These are phyloP conservation scores for Alternaria postmessia DNA, from an alignment of 2,329 filamentous ascomycete species.

Conservation along the genomic window DNA sequence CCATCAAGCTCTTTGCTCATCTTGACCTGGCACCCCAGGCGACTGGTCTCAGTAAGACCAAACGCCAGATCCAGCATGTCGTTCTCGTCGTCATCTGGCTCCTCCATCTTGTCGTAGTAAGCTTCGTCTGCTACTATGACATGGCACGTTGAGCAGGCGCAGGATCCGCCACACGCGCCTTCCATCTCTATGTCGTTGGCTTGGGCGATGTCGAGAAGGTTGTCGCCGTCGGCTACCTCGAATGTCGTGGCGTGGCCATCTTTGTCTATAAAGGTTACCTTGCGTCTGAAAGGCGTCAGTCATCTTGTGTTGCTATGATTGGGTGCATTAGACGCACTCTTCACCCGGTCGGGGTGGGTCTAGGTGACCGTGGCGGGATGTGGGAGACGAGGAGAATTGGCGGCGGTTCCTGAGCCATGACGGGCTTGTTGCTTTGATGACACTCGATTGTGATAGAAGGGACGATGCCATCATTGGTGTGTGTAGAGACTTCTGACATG, in stretches of 20 bases:
- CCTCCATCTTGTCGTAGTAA: constrained; percentile 75
- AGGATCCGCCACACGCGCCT: constrained; percentile 93
- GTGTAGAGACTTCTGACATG: background rate
- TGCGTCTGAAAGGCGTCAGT: constrained; percentile 65
- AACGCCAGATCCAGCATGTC: constrained; percentile 79
- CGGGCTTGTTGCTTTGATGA: constrained; percentile 7
- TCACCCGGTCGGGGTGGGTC: constrained; percentile 86
- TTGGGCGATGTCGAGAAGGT: constrained; percentile 93
- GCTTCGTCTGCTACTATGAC: constrained; percentile 80
- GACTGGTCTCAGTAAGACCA: constrained; percentile 83
- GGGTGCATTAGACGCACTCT: constrained; percentile 69
- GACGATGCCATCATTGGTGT: background rate
- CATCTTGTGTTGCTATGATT: background rate
- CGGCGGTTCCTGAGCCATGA: constrained; percentile 38
- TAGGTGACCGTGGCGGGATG: constrained; percentile 77
- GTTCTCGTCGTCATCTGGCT: constrained; percentile 59
- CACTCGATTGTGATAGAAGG: background rate
- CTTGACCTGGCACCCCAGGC: constrained; percentile 87
- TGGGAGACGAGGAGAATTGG: constrained; percentile 71
- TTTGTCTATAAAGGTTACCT: constrained; percentile 93
- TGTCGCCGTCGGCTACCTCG: constrained; percentile 84
- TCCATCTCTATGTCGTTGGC: constrained; percentile 98
- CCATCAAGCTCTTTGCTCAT: constrained; percentile 94
- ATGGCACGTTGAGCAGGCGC: constrained; percentile 92
- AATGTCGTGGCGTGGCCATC: constrained; percentile 79